Conservation (phyloP, 768 basidiomycete species). For the Erythrobasidium yunnanense region DNA sequence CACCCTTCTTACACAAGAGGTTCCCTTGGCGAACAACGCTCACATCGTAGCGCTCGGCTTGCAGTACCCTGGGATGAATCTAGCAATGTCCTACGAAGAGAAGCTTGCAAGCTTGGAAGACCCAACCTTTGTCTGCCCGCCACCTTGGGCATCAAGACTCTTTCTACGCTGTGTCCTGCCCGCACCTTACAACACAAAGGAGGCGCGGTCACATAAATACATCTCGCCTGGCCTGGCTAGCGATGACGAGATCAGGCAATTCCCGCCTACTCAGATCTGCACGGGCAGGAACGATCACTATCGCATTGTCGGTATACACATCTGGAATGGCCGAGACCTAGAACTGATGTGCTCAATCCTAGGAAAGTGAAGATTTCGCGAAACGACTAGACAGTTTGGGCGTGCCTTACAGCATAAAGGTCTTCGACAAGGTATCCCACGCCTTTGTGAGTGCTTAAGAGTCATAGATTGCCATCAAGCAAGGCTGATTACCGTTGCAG, state of each 20-base stretch:
- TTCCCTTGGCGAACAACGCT: neutral
- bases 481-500: no score
- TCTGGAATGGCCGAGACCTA: neutral
- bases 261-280: slow-evolving; percentile 1
- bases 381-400: neutral
- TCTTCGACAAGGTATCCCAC: neutral
- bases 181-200: neutral
- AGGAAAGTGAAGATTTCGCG: slow-evolving; percentile 11
- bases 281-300: slow-evolving; percentile 7
- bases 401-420: neutral
- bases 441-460: neutral
- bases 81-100: slow-evolving; percentile 1
- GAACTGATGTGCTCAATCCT: neutral
- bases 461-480: neutral
- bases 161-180: slow-evolving; percentile 16
- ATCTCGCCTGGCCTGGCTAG: neutral
- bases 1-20: neutral
- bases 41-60: slow-evolving; percentile 11
- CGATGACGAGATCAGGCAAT: neutral
- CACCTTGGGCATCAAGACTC: slow-evolving; percentile 12
- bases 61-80: slow-evolving; percentile 13
- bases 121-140: neutral
- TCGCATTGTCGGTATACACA: neutral
- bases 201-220: slow-evolving; percentile 5
- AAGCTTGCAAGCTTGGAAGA: slow-evolving; percentile 6